phyloP scores from a whole-genome alignment of 768 basidiomycete genomes.

The Lepiota brunneoincarnata region DNA sequence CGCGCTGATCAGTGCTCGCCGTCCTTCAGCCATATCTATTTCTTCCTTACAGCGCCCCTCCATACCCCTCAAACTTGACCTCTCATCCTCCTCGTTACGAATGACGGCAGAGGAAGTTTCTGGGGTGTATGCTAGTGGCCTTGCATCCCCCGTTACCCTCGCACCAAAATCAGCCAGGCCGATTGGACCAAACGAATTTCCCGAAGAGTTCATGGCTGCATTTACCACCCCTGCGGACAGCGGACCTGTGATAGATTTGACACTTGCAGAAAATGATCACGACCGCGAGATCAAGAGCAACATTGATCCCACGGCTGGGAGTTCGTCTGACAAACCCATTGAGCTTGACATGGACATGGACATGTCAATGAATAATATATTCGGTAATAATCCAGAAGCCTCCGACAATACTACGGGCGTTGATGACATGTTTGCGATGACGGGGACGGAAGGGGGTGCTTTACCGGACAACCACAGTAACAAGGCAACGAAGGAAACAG shows the following conservation, averaged over 20 bases:
- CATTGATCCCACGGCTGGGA: constrained; percentile 43
- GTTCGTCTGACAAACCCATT: constrained; percentile 77
- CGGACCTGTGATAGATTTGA: constrained; percentile 60
- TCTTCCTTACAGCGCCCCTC: constrained; percentile 74
- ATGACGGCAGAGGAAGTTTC: constrained; percentile 67
- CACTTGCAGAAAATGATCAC: constrained; percentile 30
- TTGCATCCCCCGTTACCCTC: constrained; percentile 78
- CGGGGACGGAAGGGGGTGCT: background rate
- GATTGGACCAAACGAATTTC: constrained; percentile 49
- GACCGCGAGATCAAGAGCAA: constrained; percentile 14
- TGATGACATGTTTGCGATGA: constrained; percentile 23
- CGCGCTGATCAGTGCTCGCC: constrained; percentile 35
- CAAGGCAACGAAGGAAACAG: constrained; percentile 4
- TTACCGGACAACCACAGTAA: background rate
- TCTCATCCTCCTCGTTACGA: constrained; percentile 67
- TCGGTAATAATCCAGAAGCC: constrained; percentile 43
- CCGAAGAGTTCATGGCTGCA: constrained; percentile 65
- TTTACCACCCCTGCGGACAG: constrained; percentile 34
- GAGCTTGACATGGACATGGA: constrained; percentile 79
- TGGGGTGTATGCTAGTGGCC: constrained; percentile 52
- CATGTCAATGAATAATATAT: constrained; percentile 50
- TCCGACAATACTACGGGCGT: constrained; percentile 21
- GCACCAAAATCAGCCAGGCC: constrained; percentile 78
- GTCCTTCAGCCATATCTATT: constrained; percentile 76
- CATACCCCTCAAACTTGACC: constrained; percentile 75